Evolutionary conservation across 768 basidiomycete species (phyloP).

Genomic region (Austroboletus eburneus): DNA sequence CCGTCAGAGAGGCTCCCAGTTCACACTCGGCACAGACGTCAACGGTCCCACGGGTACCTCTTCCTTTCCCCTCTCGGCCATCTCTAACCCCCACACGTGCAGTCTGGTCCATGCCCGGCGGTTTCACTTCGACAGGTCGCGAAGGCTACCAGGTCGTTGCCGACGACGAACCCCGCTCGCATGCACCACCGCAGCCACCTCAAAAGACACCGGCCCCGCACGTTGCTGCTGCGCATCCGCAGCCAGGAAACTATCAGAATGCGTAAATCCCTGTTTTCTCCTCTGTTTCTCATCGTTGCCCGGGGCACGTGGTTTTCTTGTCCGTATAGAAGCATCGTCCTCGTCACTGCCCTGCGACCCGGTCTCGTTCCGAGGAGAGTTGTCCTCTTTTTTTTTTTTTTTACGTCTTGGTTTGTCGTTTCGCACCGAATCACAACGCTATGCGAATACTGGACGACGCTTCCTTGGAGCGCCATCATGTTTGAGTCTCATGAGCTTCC

Average conservation of each 20-base stretch:
- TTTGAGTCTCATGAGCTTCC: too few relatives aligned
- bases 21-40: conserved; percentile 47
- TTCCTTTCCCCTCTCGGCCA: too few relatives aligned
- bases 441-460: too few relatives aligned
- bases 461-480: too few relatives aligned
- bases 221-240: conserved; percentile 1
- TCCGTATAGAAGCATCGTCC: too few relatives aligned
- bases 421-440: too few relatives aligned
- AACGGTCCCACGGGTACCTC: conserved; percentile 54
- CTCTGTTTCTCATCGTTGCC: too few relatives aligned
- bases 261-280: conserved; percentile 15
- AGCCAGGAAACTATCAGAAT: conserved; percentile 26
- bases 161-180: conserved; percentile 39
- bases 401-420: too few relatives aligned
- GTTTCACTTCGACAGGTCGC: conserved; percentile 49
- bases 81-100: not conserved
- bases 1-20: conserved; percentile 55
- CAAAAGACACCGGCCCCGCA: conserved; percentile 17
- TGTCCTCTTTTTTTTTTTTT: too few relatives aligned
- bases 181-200: conserved; percentile 11
- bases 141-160: conserved; percentile 59
- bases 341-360: too few relatives aligned
- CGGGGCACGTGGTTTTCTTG: too few relatives aligned
- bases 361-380: too few relatives aligned
- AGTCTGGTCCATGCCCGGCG: conserved; percentile 82